Evolutionary conservation across 768 basidiomycete species (phyloP), one percentile per base, ranked within the genome.

Genomic region (Mycena polygramma): DNA sequence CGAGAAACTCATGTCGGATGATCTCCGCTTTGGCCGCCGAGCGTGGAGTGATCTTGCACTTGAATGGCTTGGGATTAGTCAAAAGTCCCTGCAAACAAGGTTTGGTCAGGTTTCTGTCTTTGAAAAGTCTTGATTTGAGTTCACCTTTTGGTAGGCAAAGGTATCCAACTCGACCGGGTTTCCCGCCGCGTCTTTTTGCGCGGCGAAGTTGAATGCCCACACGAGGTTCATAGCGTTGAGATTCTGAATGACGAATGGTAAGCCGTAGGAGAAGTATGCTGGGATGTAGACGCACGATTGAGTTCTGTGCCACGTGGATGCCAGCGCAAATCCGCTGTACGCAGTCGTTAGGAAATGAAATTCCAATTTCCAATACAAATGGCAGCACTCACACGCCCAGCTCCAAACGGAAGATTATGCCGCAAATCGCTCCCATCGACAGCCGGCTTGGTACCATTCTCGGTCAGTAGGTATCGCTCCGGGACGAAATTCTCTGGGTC

Each of bases 191-290:
- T 72, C 66, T 20, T 53, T 57, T 0, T 49, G 65, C 0, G 72
- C 7, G 3, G 41, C 70, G 64, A 78, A 81, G 35, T 77, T 69
- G 73, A 81, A 81, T 7, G 77, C 77, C 80, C 80, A 81, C 7
- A 81, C 26, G 6, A 81, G 75, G 54, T 75, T 77, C 75, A 78
- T 78, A 8, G 64, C 70, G 55, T 76, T 76, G 37, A 81, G 64
- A 41, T 67, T 66, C 68, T 69, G 63, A 8, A 37, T 3, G 22
- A 63, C 4, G n/a, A 49, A 30, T 30, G 30, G 30, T 49, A 41
- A 15, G 2, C n/a, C 9, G 41, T 15, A 30, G 26, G 9, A 8
- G 41, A 26, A 20, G 4, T 45, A 19, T 20, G 57, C 7, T n/a
- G 13, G 43, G 43, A 20, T 24, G 19, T 15, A 41, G 14, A 36